A percentile compares a stretch with the other conserved stretches of the same genome.
Evolutionary conservation across 495 filamentous ascomycete genomes (phyloP).

Genomic region (Achaetomiella virescens): DNA sequence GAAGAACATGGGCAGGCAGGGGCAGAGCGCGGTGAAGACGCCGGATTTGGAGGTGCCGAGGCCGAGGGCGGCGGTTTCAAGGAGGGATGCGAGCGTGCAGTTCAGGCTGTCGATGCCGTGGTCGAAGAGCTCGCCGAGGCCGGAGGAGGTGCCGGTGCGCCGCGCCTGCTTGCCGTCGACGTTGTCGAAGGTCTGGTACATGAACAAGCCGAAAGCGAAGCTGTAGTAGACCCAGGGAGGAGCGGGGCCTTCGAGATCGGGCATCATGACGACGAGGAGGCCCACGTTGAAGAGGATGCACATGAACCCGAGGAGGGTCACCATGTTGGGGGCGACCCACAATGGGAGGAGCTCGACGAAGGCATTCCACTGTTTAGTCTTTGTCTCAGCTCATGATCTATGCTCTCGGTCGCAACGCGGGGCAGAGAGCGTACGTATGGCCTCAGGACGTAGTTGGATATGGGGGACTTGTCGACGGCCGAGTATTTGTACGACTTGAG

Average conservation of each 20-base stretch:
- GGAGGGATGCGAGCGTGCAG: conserved; percentile 83
- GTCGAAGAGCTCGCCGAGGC: conserved; percentile 93
- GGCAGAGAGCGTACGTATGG: conserved; percentile 69
- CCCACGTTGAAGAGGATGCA: conserved; percentile 86
- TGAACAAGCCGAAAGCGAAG: conserved; percentile 90
- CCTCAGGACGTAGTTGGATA: conserved; percentile 86
- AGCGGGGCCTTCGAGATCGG: conserved; percentile 82
- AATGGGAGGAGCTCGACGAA: conserved; percentile 87
- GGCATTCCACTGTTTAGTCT: conserved; percentile 75
- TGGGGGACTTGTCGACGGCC: conserved; percentile 90
- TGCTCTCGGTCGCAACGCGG: conserved; percentile 4
- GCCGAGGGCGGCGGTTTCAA: conserved; percentile 88
- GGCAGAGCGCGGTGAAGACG: conserved; percentile 84
- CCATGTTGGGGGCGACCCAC: conserved; percentile 97
- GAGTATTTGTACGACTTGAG: conserved; percentile 96
- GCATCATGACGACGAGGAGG: conserved; percentile 74
- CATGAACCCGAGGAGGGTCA: conserved; percentile 90
- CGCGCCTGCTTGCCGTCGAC: conserved; percentile 96
- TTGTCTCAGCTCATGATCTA: neutral
- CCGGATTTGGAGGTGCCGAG: conserved; percentile 74
- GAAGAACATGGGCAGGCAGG: conserved; percentile 96
- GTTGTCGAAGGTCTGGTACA: conserved; percentile 99
- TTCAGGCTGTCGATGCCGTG: conserved; percentile 98
- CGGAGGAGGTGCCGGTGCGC: conserved; percentile 89
- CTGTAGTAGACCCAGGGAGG: conserved; percentile 92